A percentile compares a stretch with the other conserved stretches of the same genome.
Conservation (phyloP, 352 stramenopile genomes). For the Pythium insidiosum region DNA sequence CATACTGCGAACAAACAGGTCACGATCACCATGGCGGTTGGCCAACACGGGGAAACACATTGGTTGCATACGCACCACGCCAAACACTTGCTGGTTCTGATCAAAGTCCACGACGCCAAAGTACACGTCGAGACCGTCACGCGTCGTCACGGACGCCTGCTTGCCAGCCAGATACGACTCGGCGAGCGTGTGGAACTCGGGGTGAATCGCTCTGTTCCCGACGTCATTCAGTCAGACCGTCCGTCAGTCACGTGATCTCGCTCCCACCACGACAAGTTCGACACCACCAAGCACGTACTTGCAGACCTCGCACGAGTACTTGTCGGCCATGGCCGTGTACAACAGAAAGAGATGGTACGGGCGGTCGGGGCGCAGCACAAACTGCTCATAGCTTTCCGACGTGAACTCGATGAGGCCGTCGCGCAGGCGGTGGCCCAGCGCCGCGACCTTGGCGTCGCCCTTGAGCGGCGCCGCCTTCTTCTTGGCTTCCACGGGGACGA, state of each 20-base stretch:
- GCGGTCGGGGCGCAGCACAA: constrained; percentile 52
- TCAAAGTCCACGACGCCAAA: constrained; percentile 79
- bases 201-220: constrained; percentile 53
- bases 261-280: too few species aligned
- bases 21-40: background rate
- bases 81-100: constrained; percentile 54
- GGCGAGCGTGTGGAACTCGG: constrained; percentile 56
- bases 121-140: constrained; percentile 68
- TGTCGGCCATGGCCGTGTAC: constrained; percentile 65
- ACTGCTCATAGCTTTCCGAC: constrained; percentile 42
- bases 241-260: too few species aligned
- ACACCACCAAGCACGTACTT: too few species aligned
- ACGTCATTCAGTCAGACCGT: too few species aligned
- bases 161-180: constrained; percentile 58
- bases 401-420: constrained; percentile 59
- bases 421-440: constrained; percentile 35
- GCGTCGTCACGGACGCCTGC: constrained; percentile 64
- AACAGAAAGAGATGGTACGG: constrained; percentile 78
- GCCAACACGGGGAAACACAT: background rate
- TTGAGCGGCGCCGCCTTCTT: constrained; percentile 23
- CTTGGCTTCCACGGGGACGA: constrained; percentile 27
- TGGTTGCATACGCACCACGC: constrained; percentile 24
- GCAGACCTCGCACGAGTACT: constrained; percentile 74
- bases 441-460: constrained; percentile 56
- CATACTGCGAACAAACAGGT: constrained; percentile 27